Percentiles rank a stretch among this genome's conserved stretches.
phyloP scores from a whole-genome alignment of 164 flowering plant species.

The Vitis rotundifolia region DNA sequence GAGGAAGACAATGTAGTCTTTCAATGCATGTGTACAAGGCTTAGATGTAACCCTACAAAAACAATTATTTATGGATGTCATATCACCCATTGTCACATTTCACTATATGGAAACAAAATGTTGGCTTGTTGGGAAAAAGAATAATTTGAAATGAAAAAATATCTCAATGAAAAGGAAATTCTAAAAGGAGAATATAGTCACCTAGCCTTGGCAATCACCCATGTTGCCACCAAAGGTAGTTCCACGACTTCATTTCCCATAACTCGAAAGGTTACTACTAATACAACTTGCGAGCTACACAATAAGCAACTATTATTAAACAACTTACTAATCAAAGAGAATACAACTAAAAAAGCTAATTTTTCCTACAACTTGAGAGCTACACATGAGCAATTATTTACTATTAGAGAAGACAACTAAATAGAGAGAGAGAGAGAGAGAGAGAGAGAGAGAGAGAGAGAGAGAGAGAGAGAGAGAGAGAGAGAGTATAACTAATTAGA shows the following conservation, averaged over 20 bases:
- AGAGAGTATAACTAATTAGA: too few species aligned
- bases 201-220: slow-evolving; percentile 46
- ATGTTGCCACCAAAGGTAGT: slow-evolving; percentile 68
- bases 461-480: too few species aligned
- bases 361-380: too few species aligned
- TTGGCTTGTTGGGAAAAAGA: too few species aligned
- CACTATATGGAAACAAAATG: too few species aligned
- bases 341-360: neutral
- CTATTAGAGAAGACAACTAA: too few species aligned
- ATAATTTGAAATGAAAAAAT: neutral
- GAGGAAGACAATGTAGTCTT: slow-evolving; percentile 34
- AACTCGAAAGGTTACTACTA: slow-evolving; percentile 48
- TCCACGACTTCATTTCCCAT: slow-evolving; percentile 59
- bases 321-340: neutral
- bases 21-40: slow-evolving; percentile 36
- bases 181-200: slow-evolving; percentile 1
- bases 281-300: slow-evolving; percentile 49
- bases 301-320: neutral
- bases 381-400: too few species aligned
- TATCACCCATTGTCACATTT: neutral
- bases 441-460: too few species aligned
- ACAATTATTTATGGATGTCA: neutral
- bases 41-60: slow-evolving; percentile 64
- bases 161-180: neutral
- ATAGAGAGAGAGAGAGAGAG: too few species aligned